A percentile compares a stretch with the other conserved stretches of the same genome.
Conservation (phyloP, 192 early-diverging fungal species). For the Neocallimastix lanati region DNA sequence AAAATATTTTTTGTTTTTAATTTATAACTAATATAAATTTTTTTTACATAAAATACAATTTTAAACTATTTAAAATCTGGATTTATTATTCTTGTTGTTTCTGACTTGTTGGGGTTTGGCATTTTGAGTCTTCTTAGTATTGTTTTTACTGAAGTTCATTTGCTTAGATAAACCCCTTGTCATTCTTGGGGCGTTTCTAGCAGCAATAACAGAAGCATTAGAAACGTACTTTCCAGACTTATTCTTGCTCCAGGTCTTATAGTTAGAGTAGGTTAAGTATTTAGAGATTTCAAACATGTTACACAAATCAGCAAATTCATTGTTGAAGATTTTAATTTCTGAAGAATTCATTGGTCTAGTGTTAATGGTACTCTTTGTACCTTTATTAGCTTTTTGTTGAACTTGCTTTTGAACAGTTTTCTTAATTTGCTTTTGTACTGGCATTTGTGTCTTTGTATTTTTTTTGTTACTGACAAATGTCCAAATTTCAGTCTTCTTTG, state of each 20-base stretch:
- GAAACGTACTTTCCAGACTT: background rate
- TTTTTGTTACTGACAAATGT: background rate
- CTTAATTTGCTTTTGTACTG: background rate
- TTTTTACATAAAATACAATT: background rate
- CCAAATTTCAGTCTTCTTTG: background rate
- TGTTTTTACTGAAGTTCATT: background rate
- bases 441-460: background rate
- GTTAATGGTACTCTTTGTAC: background rate
- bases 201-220: background rate
- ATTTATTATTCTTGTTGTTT: background rate
- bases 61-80: background rate
- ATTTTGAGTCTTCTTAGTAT: background rate
- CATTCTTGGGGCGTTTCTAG: background rate
- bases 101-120: background rate
- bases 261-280: background rate
- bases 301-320: background rate
- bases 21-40: too few species aligned
- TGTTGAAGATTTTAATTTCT: background rate
- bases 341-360: background rate
- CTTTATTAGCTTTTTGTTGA: background rate
- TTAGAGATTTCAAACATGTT: background rate
- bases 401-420: background rate
- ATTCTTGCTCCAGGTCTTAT: background rate
- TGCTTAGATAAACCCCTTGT: background rate
- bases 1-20: too few species aligned